These are phyloP conservation scores for Hermanozyma aechmeae DNA, from an alignment of 805 yeast species.

Conservation along the genomic window DNA sequence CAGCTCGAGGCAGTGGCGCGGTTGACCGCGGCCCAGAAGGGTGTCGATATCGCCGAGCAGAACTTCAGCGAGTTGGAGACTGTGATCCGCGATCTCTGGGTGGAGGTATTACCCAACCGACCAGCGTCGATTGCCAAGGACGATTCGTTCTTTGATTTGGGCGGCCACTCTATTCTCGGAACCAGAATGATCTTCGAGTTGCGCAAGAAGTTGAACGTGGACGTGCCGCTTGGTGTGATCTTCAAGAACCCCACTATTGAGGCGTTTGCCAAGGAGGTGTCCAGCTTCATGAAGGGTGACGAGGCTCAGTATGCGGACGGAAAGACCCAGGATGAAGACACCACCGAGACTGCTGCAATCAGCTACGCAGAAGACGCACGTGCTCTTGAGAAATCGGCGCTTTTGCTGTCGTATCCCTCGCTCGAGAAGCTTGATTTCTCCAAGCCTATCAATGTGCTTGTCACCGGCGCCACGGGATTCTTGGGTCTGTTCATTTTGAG, in stretches of 20 bases:
- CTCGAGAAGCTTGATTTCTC: conserved; percentile 26
- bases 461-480: conserved; percentile 97
- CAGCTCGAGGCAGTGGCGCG: conserved; percentile 72
- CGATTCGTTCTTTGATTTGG: conserved; percentile 93
- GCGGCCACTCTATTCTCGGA: conserved; percentile 96
- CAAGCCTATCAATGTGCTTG: conserved; percentile 50
- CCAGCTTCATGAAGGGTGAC: conserved; percentile 42
- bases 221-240: conserved; percentile 81
- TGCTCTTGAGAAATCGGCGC: conserved; percentile 30
- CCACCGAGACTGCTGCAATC: conserved; percentile 6
- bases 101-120: conserved; percentile 70
- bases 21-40: conserved; percentile 28
- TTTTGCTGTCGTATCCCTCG: conserved; percentile 37
- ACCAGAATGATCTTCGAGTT: conserved; percentile 94
- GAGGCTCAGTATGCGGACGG: conserved; percentile 34
- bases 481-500: conserved; percentile 82
- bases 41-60: conserved; percentile 31
- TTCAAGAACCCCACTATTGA: conserved; percentile 84
- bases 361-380: conserved; percentile 69
- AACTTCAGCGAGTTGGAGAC: conserved; percentile 55
- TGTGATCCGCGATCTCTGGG: conserved; percentile 75
- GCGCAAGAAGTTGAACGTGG: conserved; percentile 67
- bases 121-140: conserved; percentile 69
- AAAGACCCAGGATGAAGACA: conserved; percentile 15
- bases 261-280: conserved; percentile 68